These are phyloP conservation scores for Phaffia tasmanica DNA, from an alignment of 768 basidiomycete genomes.

Conservation along the genomic window DNA sequence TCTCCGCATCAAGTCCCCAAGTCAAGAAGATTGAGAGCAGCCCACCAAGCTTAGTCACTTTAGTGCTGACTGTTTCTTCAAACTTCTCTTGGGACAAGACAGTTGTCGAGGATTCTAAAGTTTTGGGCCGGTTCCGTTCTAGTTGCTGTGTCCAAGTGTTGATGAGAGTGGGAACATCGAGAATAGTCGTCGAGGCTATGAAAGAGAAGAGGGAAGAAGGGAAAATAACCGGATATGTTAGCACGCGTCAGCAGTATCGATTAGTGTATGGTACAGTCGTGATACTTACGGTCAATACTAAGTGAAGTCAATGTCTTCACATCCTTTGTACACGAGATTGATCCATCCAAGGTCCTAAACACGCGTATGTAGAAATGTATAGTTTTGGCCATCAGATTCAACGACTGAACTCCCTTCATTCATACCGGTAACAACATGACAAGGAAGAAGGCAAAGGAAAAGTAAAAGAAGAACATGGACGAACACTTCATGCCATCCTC, in stretches of 20 bases:
- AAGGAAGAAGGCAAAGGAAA: background rate
- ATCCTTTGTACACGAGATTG: background rate
- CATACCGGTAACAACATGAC: background rate
- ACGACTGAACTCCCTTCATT: background rate
- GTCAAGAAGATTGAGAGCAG: constrained; percentile 58
- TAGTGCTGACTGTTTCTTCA: no score
- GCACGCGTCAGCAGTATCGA: no score
- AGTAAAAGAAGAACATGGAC: constrained; percentile 23
- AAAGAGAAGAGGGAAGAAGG: background rate
- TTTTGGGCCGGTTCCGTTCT: background rate
- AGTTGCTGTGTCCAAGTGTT: background rate
- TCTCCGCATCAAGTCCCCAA: constrained; percentile 55
- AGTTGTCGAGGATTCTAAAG: background rate
- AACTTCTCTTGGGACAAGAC: background rate
- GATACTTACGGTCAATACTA: background rate
- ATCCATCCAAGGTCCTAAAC: background rate
- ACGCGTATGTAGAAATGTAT: background rate
- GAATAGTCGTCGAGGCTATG: constrained; percentile 2
- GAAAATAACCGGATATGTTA: background rate
- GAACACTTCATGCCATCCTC: constrained; percentile 66
- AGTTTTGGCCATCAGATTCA: no score
- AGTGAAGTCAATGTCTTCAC: background rate
- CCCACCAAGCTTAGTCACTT: constrained; percentile 42
- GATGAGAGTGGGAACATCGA: constrained; percentile 13
- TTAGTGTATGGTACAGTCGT: background rate